A percentile compares a stretch with the other conserved stretches of the same genome.
These are phyloP conservation scores for Actinomucor elegans DNA, from an alignment of 371 early-diverging fungal species.

Conservation along the genomic window DNA sequence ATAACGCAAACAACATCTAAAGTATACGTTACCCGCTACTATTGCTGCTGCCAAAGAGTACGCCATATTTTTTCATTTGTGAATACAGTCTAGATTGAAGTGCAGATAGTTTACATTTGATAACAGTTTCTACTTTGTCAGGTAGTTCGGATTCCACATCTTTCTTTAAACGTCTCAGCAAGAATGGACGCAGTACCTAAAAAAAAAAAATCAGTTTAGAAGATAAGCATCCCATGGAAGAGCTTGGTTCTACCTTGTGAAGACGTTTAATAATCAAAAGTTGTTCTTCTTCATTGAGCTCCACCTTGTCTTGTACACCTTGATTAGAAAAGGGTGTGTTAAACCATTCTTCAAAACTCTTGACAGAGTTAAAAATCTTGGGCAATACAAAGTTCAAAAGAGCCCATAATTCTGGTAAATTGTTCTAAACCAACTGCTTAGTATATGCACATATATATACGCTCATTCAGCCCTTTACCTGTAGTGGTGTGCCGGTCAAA, in stretches of 20 bases:
- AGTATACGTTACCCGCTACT: constrained; percentile 50
- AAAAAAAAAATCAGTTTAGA: no score
- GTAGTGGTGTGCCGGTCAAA: constrained; percentile 98
- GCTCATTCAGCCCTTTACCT: constrained; percentile 45
- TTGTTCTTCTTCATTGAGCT: constrained; percentile 96
- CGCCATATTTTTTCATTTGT: constrained; percentile 78
- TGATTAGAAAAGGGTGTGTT: constrained; percentile 91
- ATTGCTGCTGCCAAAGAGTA: constrained; percentile 60
- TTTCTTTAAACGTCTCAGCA: constrained; percentile 97
- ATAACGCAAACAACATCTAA: neutral
- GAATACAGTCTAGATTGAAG: constrained; percentile 78
- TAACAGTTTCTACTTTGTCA: constrained; percentile 97
- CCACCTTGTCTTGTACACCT: constrained; percentile 86
- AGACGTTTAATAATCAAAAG: constrained; percentile 96
- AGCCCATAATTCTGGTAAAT: constrained; percentile 98
- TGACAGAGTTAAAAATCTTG: constrained; percentile 92
- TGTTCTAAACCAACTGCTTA: constrained; percentile 67
- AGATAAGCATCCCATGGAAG: no score
- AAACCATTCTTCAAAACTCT: constrained; percentile 98
- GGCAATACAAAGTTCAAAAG: constrained; percentile 98
- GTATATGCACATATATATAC: neutral
- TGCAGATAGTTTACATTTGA: constrained; percentile 91
- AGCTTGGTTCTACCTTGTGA: constrained; percentile 74
- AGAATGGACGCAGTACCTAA: constrained; percentile 92
- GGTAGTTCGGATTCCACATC: constrained; percentile 99